A percentile compares a stretch with the other conserved stretches of the same genome.
phyloP scores from a whole-genome alignment of 2,329 filamentous ascomycete genomes.

The Thelonectria discophora region DNA sequence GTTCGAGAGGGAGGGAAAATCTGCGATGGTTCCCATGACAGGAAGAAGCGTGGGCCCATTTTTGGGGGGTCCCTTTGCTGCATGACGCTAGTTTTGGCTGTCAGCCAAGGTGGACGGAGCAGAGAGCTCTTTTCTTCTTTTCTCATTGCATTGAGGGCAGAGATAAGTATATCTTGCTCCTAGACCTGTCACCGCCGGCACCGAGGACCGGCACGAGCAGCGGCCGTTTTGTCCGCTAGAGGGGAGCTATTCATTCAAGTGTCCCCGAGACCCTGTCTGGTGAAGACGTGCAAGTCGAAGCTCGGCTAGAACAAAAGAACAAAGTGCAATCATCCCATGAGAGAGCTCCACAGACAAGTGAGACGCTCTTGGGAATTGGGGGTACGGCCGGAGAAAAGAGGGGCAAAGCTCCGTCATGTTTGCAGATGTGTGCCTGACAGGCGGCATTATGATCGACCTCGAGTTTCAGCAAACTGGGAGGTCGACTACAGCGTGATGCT shows the following conservation, averaged over 20 bases:
- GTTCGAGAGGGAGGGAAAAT: constrained; percentile 11
- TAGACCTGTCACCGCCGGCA: constrained; percentile 22
- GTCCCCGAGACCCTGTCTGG: neutral
- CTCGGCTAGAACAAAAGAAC: neutral
- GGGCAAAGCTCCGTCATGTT: constrained; percentile 14
- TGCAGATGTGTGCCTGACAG: constrained; percentile 2
- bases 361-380: constrained; percentile 3
- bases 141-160: neutral
- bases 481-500: too few relatives aligned
- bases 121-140: neutral
- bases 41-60: constrained; percentile 16
- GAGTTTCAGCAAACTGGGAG: too few relatives aligned
- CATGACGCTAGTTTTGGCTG: constrained; percentile 16
- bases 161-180: too few relatives aligned
- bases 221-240: constrained; percentile 1
- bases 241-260: neutral
- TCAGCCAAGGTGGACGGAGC: neutral
- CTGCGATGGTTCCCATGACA: constrained; percentile 26
- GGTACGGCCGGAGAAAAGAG: constrained; percentile 4
- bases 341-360: constrained; percentile 8
- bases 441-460: neutral
- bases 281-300: neutral
- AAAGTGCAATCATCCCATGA: neutral
- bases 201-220: neutral
- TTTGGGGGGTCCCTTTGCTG: constrained; percentile 3